phyloP scores from a whole-genome alignment of 768 basidiomycete species.

The Kwoniella dendrophila region DNA sequence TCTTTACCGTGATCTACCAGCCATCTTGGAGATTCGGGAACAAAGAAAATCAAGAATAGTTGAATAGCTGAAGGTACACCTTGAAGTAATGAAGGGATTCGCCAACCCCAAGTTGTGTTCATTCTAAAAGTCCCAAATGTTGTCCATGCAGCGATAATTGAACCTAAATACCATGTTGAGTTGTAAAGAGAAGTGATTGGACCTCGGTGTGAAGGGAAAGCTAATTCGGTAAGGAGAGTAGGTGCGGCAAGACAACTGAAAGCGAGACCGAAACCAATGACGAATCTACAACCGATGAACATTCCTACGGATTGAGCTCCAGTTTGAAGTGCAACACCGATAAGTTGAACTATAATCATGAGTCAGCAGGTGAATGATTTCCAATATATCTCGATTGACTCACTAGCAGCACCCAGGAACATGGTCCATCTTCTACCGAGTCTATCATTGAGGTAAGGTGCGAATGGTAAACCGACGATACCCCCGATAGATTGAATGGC shows the following conservation, averaged over 20 bases:
- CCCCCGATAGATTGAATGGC: constrained; percentile 68
- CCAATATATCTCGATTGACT: too few species aligned
- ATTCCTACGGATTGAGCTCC: constrained; percentile 59
- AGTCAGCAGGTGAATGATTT: background rate
- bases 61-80: constrained; percentile 46
- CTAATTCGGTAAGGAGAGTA: constrained; percentile 80
- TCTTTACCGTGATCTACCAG: constrained; percentile 58
- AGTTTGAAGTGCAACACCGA: constrained; percentile 65
- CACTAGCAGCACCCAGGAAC: constrained; percentile 51
- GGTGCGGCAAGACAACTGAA: constrained; percentile 74
- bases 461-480: constrained; percentile 63
- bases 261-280: constrained; percentile 63
- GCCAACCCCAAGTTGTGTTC: constrained; percentile 63
- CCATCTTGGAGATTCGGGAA: constrained; percentile 72
- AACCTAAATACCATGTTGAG: constrained; percentile 74
- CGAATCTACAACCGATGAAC: constrained; percentile 61
- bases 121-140: constrained; percentile 47
- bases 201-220: constrained; percentile 80
- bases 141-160: constrained; percentile 58
- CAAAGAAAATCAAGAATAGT: constrained; percentile 43
- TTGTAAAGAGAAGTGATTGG: constrained; percentile 66
- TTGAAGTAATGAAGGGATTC: constrained; percentile 57
- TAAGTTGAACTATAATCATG: constrained; percentile 61
- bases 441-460: constrained; percentile 60
- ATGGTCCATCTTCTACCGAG: constrained; percentile 63